Evolutionary conservation across 192 early-diverging fungal species (phyloP).

Genomic region (Backusella mclennaniae): DNA sequence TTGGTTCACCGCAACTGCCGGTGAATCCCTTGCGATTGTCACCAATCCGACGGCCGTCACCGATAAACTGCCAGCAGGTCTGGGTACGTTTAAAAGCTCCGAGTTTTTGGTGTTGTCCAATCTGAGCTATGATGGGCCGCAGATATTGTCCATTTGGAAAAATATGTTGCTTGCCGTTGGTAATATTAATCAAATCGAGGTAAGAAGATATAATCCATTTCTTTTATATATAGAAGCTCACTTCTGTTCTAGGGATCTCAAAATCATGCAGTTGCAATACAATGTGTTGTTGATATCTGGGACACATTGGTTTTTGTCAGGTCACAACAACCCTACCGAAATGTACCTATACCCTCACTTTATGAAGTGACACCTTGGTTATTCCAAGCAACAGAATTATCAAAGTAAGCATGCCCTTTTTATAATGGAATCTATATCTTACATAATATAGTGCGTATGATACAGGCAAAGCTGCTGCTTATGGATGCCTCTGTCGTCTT

Average conservation of each 20-base stretch:
- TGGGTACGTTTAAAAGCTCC: conserved; percentile 45
- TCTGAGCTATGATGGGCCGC: conserved; percentile 40
- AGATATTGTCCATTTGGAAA: conserved; percentile 65
- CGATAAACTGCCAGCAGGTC: conserved; percentile 41
- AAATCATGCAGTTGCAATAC: conserved; percentile 63
- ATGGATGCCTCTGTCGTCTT: conserved; percentile 69
- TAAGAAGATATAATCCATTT: conserved; percentile 8
- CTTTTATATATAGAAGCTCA: neutral
- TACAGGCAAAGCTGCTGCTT: conserved; percentile 64
- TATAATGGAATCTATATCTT: neutral
- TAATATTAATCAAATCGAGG: conserved; percentile 67
- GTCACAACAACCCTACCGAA: conserved; percentile 53
- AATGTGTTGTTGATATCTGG: conserved; percentile 64
- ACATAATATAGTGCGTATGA: conserved; percentile 52
- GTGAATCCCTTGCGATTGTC: conserved; percentile 16
- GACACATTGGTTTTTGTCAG: conserved; percentile 57
- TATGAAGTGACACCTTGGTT: conserved; percentile 80
- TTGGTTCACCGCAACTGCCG: neutral
- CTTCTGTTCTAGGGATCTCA: conserved; percentile 43
- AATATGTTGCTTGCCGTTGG: conserved; percentile 78
- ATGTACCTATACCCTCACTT: conserved; percentile 59
- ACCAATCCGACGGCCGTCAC: conserved; percentile 34
- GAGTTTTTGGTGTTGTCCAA: conserved; percentile 60
- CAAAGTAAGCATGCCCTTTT: conserved; percentile 26
- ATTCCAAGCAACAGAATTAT: conserved; percentile 66